A percentile compares a stretch with the other conserved stretches of the same genome.
Conservation (phyloP, 2,329 filamentous ascomycete species). For the Talaromyces verruculosus region DNA sequence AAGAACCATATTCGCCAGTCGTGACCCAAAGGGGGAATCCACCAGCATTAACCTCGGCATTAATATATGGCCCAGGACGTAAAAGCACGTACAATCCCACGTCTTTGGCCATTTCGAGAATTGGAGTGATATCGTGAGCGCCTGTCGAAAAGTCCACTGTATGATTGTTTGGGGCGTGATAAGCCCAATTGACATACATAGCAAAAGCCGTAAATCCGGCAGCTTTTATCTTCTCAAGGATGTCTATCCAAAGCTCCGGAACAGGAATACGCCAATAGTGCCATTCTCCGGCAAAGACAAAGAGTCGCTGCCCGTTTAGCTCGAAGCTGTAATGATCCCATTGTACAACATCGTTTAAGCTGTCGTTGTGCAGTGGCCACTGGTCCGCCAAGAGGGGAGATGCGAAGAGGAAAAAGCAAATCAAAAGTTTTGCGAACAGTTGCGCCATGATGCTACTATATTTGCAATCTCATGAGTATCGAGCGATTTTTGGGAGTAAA, state of each 20-base stretch:
- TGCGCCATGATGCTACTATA: neutral
- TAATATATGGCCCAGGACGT: slow-evolving; percentile 71
- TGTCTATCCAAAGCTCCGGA: slow-evolving; percentile 64
- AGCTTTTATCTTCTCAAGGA: slow-evolving; percentile 81
- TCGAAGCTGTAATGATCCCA: slow-evolving; percentile 58
- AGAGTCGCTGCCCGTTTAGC: slow-evolving; percentile 53
- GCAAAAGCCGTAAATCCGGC: slow-evolving; percentile 77
- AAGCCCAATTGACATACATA: slow-evolving; percentile 79
- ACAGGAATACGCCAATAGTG: slow-evolving; percentile 58
- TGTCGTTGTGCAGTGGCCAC: slow-evolving; percentile 3
- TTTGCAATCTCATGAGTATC: neutral
- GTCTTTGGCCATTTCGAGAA: slow-evolving; percentile 72
- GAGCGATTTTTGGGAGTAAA: neutral
- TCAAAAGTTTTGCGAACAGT: neutral
- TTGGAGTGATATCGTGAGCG: slow-evolving; percentile 70
- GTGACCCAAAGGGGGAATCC: slow-evolving; percentile 80
- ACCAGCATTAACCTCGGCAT: slow-evolving; percentile 73
- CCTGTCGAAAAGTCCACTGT: slow-evolving; percentile 51
- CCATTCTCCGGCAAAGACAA: slow-evolving; percentile 56
- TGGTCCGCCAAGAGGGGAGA: neutral
- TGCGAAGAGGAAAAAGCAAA: neutral
- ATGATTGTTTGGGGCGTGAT: slow-evolving; percentile 48
- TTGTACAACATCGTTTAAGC: slow-evolving; percentile 38
- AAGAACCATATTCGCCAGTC: slow-evolving; percentile 56
- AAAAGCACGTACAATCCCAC: slow-evolving; percentile 77